Percentiles rank a stretch among this genome's conserved stretches.
Conservation (phyloP, 1,139 yeast species). For the Chernovozyma aurita region DNA sequence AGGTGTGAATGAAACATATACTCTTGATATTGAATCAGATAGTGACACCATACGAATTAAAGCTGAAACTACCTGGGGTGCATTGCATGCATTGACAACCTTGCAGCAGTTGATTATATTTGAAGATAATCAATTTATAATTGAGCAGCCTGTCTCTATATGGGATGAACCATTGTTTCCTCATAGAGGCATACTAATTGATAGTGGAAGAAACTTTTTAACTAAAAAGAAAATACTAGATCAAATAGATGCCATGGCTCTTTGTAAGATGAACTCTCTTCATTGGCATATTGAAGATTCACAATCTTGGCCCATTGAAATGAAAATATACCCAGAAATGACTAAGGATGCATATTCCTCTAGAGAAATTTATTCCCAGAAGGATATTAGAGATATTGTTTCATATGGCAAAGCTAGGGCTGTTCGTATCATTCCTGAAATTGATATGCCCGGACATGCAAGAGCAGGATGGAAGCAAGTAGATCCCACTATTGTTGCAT, state of each 20-base stretch:
- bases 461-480: slow-evolving; percentile 41
- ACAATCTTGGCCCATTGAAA: slow-evolving; percentile 44
- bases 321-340: slow-evolving; percentile 37
- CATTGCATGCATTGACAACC: slow-evolving; percentile 40
- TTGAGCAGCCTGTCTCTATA: slow-evolving; percentile 35
- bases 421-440: slow-evolving; percentile 43
- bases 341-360: slow-evolving; percentile 38
- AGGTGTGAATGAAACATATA: slow-evolving; percentile 34
- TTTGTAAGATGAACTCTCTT: slow-evolving; percentile 37
- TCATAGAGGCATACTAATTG: slow-evolving; percentile 46
- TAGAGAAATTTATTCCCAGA: slow-evolving; percentile 28
- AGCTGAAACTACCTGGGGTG: slow-evolving; percentile 43
- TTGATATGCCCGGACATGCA: slow-evolving; percentile 48
- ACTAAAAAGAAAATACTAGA: slow-evolving; percentile 24
- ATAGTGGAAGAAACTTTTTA: slow-evolving; percentile 40
- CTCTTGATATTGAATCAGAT: slow-evolving; percentile 11
- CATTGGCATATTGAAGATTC: slow-evolving; percentile 47
- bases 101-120: slow-evolving; percentile 40
- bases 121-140: slow-evolving; percentile 14
- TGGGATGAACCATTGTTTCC: slow-evolving; percentile 35
- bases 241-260: slow-evolving; percentile 41
- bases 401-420: slow-evolving; percentile 37
- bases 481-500: slow-evolving; percentile 30
- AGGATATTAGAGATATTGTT: slow-evolving; percentile 29
- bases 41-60: slow-evolving; percentile 18